Evolutionary conservation across 352 stramenopile genomes (phyloP), one percentile per base, ranked within the genome.

Genomic region (Phytophthora quininea): DNA sequence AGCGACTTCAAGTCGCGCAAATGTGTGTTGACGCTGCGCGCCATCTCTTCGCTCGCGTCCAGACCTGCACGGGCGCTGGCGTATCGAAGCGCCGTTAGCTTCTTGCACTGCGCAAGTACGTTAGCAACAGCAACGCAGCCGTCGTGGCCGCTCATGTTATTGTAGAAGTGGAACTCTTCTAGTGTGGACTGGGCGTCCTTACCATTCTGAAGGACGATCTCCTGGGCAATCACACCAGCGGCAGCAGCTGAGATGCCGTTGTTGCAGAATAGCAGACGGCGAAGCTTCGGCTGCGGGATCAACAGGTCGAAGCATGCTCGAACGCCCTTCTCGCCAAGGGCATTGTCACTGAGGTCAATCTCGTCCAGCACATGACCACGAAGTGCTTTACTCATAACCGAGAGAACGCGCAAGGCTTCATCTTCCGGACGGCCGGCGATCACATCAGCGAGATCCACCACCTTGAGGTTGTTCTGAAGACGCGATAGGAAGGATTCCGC

Each of bases 381-480:
- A 43, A 98, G 82, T 27, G 91, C 84, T 45, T 77, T 67, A 58
- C 86, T 96, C 58, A 98, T 85, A 15, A 77, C 85, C 48, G 79
- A 71, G 8, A 98, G 79, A 30, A 98, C 93, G 29, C 88, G 74
- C 31, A 98, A 71, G 24, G 91, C 95, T 67, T 97, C 86, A 56
- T 96, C 91, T 59, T 98, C 94, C 14, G 80, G 88, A 24, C 92
- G 88, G 0, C 89, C 88, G 4, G 95, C 93, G 50, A 98, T 98
- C 49, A 98, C 93, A 65, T 98, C 95, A 7, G 88, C 88, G 38
- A 98, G 64, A 64, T 98, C 93, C 6, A 89, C 88, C 53, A 90
- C 59, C 60, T 87, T 83, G 2, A 93, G 63, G 8, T 60, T 52
- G 2, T 64, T 62, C 29, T 58, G 42, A 12, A 93, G 57, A n/a